Percentiles rank a stretch among this genome's conserved stretches.
These are phyloP conservation scores for Thelonectria rubi DNA, from an alignment of 2,329 filamentous ascomycete species.

Conservation along the genomic window DNA sequence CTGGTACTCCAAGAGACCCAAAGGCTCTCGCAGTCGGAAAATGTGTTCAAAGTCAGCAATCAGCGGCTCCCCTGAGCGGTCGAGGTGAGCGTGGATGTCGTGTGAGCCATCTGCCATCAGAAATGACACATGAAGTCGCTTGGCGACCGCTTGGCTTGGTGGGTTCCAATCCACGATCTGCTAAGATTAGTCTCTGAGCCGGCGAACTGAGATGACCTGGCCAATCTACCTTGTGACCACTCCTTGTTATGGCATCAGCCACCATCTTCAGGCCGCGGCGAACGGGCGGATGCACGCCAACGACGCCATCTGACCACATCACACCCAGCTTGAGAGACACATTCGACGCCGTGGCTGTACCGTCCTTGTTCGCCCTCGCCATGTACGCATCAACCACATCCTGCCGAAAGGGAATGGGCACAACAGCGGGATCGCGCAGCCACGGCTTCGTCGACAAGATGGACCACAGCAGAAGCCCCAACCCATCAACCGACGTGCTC, in stretches of 20 bases:
- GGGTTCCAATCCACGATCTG: constrained; percentile 40
- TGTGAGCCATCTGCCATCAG: constrained; percentile 46
- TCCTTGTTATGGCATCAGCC: neutral
- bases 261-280: constrained; percentile 45
- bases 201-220: neutral
- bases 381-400: constrained; percentile 54
- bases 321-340: constrained; percentile 63
- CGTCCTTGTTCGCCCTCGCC: constrained; percentile 34
- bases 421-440: constrained; percentile 71
- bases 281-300: constrained; percentile 66
- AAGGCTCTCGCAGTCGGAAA: constrained; percentile 42
- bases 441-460: constrained; percentile 69
- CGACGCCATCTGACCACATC: constrained; percentile 59
- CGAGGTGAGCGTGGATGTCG: constrained; percentile 56
- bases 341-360: neutral
- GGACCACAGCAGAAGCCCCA: constrained; percentile 64
- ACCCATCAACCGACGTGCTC: constrained; percentile 61
- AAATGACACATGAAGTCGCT: constrained; percentile 39
- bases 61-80: constrained; percentile 63
- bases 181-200: neutral
- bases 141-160: constrained; percentile 23
- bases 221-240: constrained; percentile 53
- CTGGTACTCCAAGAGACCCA: constrained; percentile 46
- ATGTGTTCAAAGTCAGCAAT: constrained; percentile 52
- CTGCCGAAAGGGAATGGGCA: constrained; percentile 72